These are phyloP conservation scores for Botrytis squamosa DNA, from an alignment of 2,329 filamentous ascomycete genomes.

Conservation along the genomic window DNA sequence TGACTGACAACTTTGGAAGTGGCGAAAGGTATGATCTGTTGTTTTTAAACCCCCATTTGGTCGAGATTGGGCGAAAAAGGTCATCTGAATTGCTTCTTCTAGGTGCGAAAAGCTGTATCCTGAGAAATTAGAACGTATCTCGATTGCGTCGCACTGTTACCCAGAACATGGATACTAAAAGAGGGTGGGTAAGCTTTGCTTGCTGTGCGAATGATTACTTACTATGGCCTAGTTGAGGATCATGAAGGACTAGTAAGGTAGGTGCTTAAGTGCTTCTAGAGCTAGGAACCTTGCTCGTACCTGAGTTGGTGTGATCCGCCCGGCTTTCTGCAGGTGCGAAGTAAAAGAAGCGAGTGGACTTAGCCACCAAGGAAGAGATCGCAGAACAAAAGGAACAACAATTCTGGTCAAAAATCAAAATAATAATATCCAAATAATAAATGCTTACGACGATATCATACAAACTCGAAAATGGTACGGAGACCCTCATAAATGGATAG, in stretches of 20 bases:
- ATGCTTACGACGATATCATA: background rate
- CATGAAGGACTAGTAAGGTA: background rate
- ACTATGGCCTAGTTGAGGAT: background rate
- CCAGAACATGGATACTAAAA: slow-evolving; percentile 1
- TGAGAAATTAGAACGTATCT: background rate
- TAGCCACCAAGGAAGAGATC: slow-evolving; percentile 8
- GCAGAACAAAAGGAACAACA: slow-evolving; percentile 12
- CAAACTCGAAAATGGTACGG: background rate
- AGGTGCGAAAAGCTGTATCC: background rate
- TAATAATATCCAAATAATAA: background rate
- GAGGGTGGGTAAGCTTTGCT: slow-evolving; percentile 9
- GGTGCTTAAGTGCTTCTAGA: background rate
- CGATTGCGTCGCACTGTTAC: slow-evolving; percentile 1
- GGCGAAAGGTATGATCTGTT: background rate
- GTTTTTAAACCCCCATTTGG: background rate
- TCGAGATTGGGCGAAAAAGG: slow-evolving; percentile 3
- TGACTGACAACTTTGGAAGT: slow-evolving; percentile 10
- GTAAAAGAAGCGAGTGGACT: slow-evolving; percentile 7
- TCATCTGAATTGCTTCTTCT: slow-evolving; percentile 18
- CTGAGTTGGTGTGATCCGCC: slow-evolving; percentile 28
- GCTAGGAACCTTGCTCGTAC: slow-evolving; percentile 29
- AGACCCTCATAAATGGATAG: background rate
- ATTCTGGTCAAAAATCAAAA: slow-evolving; percentile 16
- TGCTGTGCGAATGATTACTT: background rate
- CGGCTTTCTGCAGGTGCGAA: slow-evolving; percentile 25